phyloP scores from a whole-genome alignment of 306 rosid genomes.

The Sindora glabra region DNA sequence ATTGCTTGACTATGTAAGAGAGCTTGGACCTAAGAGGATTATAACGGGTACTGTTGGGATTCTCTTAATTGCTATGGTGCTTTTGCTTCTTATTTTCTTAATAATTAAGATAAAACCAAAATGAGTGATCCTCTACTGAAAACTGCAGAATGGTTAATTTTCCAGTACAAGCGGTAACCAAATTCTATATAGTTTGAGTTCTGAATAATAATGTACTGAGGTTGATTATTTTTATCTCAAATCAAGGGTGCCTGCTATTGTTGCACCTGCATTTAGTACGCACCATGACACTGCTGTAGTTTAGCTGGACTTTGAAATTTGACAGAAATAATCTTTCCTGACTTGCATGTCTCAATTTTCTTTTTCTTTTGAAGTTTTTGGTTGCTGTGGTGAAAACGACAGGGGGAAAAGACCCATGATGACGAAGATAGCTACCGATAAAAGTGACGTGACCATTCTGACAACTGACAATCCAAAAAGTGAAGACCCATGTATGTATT shows the following conservation, averaged over 20 bases:
- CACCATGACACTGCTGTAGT: not conserved
- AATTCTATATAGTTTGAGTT: not conserved
- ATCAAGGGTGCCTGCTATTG: not conserved
- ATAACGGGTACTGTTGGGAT: constrained; percentile 61
- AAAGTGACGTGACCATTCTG: constrained; percentile 84
- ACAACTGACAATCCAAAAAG: constrained; percentile 79
- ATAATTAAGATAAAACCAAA: not conserved
- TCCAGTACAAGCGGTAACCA: not conserved
- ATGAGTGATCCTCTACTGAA: not conserved
- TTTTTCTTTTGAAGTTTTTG: constrained; percentile 50
- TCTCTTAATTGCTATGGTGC: constrained; percentile 6
- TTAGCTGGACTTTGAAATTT: not conserved
- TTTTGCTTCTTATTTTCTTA: not conserved
- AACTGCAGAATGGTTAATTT: constrained; percentile 7
- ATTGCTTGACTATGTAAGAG: constrained; percentile 83
- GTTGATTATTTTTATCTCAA: not conserved
- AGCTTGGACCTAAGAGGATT: constrained; percentile 82
- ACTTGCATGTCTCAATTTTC: constrained; percentile 2
- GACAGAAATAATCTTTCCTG: constrained; percentile 10
- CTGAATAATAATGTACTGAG: not conserved
- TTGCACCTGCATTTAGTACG: not conserved
- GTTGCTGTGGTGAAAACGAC: constrained; percentile 71
- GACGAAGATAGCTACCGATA: constrained; percentile 91
- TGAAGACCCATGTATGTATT: constrained; percentile 87
- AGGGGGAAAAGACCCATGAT: constrained; percentile 90